Evolutionary conservation across 176 grass and related monocot genomes (phyloP).

Genomic region (Alloteropsis semialata): DNA sequence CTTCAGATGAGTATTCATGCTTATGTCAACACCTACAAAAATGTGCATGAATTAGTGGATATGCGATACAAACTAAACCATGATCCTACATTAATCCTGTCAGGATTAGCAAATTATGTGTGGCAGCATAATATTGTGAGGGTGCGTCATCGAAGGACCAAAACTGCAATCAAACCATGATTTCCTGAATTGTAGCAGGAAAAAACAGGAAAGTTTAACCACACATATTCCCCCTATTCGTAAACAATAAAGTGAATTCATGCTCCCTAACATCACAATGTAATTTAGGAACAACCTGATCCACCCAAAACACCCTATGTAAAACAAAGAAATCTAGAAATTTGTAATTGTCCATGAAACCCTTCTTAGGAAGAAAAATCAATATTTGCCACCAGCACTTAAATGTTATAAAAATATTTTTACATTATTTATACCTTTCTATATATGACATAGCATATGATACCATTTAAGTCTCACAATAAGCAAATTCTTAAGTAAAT

Average conservation of each 20-base stretch:
- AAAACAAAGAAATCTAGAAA: neutral
- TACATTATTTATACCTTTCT: neutral
- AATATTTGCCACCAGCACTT: neutral
- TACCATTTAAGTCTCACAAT: neutral
- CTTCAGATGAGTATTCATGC: slow-evolving; percentile 93
- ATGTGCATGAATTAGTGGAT: slow-evolving; percentile 14
- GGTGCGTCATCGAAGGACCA: neutral
- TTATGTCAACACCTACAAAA: slow-evolving; percentile 81
- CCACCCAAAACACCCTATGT: neutral
- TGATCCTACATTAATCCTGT: neutral
- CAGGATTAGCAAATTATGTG: neutral
- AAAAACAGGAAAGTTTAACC: neutral
- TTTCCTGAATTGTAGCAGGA: neutral
- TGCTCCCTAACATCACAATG: neutral
- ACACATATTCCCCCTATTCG: neutral
- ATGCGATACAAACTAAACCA: neutral
- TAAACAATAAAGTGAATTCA: neutral
- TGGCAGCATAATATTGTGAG: neutral
- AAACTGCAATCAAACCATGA: neutral
- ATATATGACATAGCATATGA: neutral
- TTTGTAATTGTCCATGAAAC: neutral
- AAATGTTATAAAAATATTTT: neutral
- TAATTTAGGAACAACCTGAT: neutral
- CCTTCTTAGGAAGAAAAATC: neutral
- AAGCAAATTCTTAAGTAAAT: neutral